Base-by-base conservation (phyloP, 2,329 filamentous ascomycete genomes). In the Fusarium drepaniforme region DNA sequence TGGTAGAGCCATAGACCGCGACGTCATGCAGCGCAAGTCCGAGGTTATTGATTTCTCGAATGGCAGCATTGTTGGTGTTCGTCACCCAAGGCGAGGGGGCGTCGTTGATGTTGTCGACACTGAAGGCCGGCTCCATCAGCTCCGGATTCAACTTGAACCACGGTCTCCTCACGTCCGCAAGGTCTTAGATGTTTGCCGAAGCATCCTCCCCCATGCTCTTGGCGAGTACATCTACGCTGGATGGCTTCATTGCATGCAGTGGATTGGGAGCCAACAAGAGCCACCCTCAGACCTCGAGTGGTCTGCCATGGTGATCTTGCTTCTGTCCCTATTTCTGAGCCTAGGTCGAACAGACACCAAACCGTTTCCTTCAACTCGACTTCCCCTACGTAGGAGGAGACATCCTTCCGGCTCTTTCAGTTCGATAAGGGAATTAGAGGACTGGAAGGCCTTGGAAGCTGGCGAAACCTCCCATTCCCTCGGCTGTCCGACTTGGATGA, bases 221-320 rank as follows among this genome's bases (percentile, higher is more conserved):
- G 90, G 84, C 70, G 92, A 86, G 84, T 93, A 86, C 30, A 83
- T 95, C 12, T 84, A 94, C 67, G 88, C 91, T 12, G 90, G 89
- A 3, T 96, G 93, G 93, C 93, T 93, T 89, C 92, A 94, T 79
- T 87, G 90, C 23, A 89, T 93, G 83, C 90, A 91, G 71, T 96
- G 93, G 93, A 85, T 94, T 46, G 84, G 85, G 35, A 79, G 83
- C 13, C 87, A 88, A 66, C 84, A 87, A 5, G 83, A 87, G 5
- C 79, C 84, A 9, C 80, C 86, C 16, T 82, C 83, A 5, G 88
- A 93, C 71, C 67, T 84, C 2, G 94, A 96, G 81, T 96, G 93
- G 93, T 93, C 92, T 5, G 90, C 91, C 3, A 81, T 93, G 57
- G 86, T 91, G 4, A 86, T 93, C 12, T 85, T 93, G 12, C 82